Conservation (phyloP, 1,139 yeast genomes). For the Pichia sp. region DNA sequence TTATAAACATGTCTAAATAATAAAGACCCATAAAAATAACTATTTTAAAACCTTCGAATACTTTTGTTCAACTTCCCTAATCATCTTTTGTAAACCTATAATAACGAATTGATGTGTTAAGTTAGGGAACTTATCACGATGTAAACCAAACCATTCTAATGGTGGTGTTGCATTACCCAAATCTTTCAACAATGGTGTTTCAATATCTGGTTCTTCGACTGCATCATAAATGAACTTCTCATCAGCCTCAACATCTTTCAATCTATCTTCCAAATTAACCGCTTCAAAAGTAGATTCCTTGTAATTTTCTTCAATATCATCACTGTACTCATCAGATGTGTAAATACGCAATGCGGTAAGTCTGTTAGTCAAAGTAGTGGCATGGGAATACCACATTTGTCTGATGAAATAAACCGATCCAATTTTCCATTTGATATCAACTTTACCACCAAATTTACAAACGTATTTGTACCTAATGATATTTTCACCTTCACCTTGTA, state of each 20-base stretch:
- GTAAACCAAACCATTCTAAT: conserved; percentile 95
- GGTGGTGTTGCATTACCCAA: conserved; percentile 98
- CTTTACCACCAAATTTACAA: conserved; percentile 83
- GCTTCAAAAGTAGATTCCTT: conserved; percentile 33
- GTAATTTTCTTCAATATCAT: conserved; percentile 27
- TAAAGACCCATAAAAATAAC: not conserved
- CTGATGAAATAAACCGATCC: conserved; percentile 91
- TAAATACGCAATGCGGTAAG: conserved; percentile 37
- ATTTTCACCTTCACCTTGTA: conserved; percentile 50
- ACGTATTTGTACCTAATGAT: conserved; percentile 63
- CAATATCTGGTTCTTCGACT: conserved; percentile 73
- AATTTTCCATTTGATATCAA: conserved; percentile 89
- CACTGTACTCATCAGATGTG: conserved; percentile 38
- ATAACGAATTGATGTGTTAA: conserved; percentile 80
- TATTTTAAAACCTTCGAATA: conserved; percentile 43
- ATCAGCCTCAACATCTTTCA: conserved; percentile 61
- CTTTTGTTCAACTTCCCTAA: conserved; percentile 56
- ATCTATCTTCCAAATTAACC: conserved; percentile 50
- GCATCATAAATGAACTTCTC: conserved; percentile 63
- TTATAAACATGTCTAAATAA: no score
- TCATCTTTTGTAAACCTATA: conserved; percentile 68
- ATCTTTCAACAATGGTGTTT: conserved; percentile 86
- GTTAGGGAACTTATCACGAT: conserved; percentile 80
- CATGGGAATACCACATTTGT: conserved; percentile 88
- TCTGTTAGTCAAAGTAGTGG: conserved; percentile 51